Percentiles rank a stretch among this genome's conserved stretches.
phyloP scores from a whole-genome alignment of 1,284 basidiomycete species.

The Takashimella tepidaria region DNA sequence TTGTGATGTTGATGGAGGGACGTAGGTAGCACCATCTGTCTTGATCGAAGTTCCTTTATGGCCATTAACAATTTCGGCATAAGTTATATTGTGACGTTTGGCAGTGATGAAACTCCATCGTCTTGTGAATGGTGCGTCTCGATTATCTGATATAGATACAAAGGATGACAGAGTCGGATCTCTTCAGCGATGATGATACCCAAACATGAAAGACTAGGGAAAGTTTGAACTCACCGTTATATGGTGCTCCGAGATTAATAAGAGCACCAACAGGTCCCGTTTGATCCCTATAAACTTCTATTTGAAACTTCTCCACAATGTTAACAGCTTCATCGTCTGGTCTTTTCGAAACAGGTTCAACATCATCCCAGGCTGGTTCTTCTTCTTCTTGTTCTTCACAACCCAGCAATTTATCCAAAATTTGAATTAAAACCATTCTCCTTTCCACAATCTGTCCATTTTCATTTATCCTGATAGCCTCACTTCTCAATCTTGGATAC shows the following conservation, averaged over 20 bases:
- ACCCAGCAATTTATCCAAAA: conserved; percentile 46
- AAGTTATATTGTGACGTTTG: conserved; percentile 59
- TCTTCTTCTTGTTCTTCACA: conserved; percentile 48
- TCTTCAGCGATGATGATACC: too few species aligned
- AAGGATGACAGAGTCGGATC: too few species aligned
- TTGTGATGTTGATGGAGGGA: too few species aligned
- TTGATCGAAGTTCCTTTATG: conserved; percentile 42
- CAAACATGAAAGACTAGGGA: too few species aligned
- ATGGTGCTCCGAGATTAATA: conserved; percentile 57
- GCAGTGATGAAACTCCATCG: conserved; percentile 66
- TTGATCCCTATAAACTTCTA: conserved; percentile 42
- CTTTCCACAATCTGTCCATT: conserved; percentile 34
- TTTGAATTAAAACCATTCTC: conserved; percentile 31
- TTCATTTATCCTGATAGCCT: conserved; percentile 35
- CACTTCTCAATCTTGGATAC: conserved; percentile 47
- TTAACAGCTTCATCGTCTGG: conserved; percentile 29
- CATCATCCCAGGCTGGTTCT: conserved; percentile 41
- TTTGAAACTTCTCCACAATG: conserved; percentile 34
- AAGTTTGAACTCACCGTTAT: conserved; percentile 56
- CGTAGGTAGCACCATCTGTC: too few species aligned
- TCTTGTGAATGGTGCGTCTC: conserved; percentile 60
- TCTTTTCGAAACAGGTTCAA: conserved; percentile 24
- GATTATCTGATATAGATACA: conserved; percentile 59
- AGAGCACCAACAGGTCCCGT: conserved; percentile 45
- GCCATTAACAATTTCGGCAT: conserved; percentile 75